A percentile compares a stretch with the other conserved stretches of the same genome.
phyloP scores from a whole-genome alignment of 2,329 filamentous ascomycete species.

The Fusarium decemcellulare region DNA sequence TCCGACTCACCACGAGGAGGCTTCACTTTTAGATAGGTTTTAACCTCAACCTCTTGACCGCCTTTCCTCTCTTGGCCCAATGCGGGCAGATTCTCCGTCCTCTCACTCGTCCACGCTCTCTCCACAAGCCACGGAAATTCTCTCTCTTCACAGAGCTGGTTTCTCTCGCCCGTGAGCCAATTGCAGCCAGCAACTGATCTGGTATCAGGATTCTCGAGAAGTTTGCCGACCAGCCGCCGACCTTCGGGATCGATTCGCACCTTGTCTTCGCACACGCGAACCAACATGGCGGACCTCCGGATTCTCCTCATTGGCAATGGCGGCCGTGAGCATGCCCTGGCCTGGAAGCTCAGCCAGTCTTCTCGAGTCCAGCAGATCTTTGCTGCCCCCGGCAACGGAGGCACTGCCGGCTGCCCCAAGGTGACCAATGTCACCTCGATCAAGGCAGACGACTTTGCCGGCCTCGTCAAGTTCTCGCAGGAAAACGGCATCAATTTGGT shows the following conservation, averaged over 20 bases:
- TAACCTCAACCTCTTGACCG: constrained; percentile 37
- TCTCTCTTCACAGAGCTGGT: constrained; percentile 20
- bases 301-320: constrained; percentile 94
- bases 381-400: constrained; percentile 85
- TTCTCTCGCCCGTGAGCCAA: constrained; percentile 38
- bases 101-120: not conserved
- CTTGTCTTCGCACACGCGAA: constrained; percentile 26
- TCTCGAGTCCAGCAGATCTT: constrained; percentile 82
- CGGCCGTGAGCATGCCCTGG: constrained; percentile 93
- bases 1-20: not conserved
- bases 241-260: constrained; percentile 34
- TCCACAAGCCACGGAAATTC: too few species aligned
- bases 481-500: constrained; percentile 84
- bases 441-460: constrained; percentile 82
- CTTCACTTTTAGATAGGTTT: not conserved
- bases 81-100: constrained; percentile 30
- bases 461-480: constrained; percentile 81
- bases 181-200: constrained; percentile 16
- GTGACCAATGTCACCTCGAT: constrained; percentile 79
- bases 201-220: not conserved
- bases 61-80: constrained; percentile 42
- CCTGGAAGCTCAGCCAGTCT: constrained; percentile 93
- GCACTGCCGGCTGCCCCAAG: constrained; percentile 80
- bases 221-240: constrained; percentile 29
- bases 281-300: constrained; percentile 63